Base-by-base conservation (phyloP, 768 basidiomycete species). In the Rhodotorula paludigena region DNA sequence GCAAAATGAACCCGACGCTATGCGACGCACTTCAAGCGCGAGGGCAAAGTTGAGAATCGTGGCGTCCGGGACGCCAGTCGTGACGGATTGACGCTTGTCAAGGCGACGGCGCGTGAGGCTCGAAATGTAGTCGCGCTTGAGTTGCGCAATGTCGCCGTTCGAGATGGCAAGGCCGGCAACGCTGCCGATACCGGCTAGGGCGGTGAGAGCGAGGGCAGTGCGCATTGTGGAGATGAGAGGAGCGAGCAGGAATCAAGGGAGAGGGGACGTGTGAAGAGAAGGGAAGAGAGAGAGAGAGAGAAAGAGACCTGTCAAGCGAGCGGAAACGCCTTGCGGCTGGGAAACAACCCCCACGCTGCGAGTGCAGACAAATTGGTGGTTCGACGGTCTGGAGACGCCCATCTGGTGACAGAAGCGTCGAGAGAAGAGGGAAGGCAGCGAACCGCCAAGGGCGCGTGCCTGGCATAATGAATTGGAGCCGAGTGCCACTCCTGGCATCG, bases 21-120 rank as follows among this genome's bases (percentile, higher is more conserved):
- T n/a, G 32, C n/a, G 32, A 55, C n/a, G 41, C 14, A 48, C 47
- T 28, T 57, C 64, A 47, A 72, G 64, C 23, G 69, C 73, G 38
- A 72, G 57, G 16, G 73, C 73, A 45, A 72, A 74, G 55, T 74
- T 54, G 53, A 72, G 71, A 58, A 74, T 57, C 28, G 64, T 66
- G 11, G 53, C 73, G 39, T 73, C 68, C 51, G 57, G 62, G 51
- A 48, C 69, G 10, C 65, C 70, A 3, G 38, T 28, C 33, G 70
- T 71, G 35, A 63, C 39, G 9, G 56, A 60, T 51, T 71, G 63
- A 39, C 70, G 62, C 70, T 71, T 71, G 57, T 20, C 30, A 32
- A 70, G 33, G 15, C 44, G 23, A 36, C 45, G 44, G 44, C 42
- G 45, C 38, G 45, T 36, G 44, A 71, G 52, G 63, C 48, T 64